Percentiles rank a stretch among this genome's conserved stretches.
phyloP scores from a whole-genome alignment of 306 rosid genomes.

The Prunus fruticosa region DNA sequence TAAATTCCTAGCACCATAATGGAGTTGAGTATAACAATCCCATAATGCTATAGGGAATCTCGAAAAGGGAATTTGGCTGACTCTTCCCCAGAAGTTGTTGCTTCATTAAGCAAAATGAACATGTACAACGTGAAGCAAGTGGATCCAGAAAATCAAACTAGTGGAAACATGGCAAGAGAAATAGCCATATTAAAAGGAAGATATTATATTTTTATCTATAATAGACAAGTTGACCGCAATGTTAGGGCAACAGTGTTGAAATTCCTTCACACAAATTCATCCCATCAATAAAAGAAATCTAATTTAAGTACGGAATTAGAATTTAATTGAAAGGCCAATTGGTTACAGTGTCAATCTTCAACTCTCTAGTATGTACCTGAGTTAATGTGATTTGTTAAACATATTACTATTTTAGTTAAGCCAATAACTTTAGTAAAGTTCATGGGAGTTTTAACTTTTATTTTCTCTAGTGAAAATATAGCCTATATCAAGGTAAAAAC shows the following conservation, averaged over 20 bases:
- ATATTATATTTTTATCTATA: not conserved
- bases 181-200: not conserved
- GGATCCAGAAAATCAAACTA: conserved; percentile 7
- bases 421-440: not conserved
- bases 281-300: not conserved
- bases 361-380: not conserved
- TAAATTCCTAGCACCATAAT: not conserved
- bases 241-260: not conserved
- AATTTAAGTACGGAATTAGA: not conserved
- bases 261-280: not conserved
- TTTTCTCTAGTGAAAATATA: not conserved
- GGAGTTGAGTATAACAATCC: conserved; percentile 3
- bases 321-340: not conserved
- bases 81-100: conserved; percentile 5
- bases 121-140: not conserved
- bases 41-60: conserved; percentile 26
- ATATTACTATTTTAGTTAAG: not conserved
- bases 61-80: not conserved
- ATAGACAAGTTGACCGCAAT: conserved; percentile 14
- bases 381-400: not conserved
- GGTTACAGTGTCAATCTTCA: not conserved
- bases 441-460: not conserved
- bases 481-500: not conserved
- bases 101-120: not conserved
- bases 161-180: conserved; percentile 15